Evolutionary conservation across 2,329 filamentous ascomycete genomes (phyloP), one percentile per base, ranked within the genome.

Genomic region (Penicillium sp.): DNA sequence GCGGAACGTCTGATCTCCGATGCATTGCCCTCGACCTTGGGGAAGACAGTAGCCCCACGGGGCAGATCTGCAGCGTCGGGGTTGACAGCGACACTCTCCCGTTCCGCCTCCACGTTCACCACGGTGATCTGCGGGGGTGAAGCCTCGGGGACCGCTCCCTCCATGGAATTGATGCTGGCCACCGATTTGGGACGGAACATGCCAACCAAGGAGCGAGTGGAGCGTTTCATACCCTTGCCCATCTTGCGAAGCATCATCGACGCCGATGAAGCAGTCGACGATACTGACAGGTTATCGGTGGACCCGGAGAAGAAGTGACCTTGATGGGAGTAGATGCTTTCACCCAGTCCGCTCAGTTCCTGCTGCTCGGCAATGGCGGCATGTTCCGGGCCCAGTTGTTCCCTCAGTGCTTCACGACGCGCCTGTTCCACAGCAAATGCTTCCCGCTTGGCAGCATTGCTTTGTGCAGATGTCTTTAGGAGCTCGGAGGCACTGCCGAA

Each of bases 221-320:
- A 88, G 76, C 94, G 95, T 83, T 96, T 97, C 86, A 97, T 89
- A n/a, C 93, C 92, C 63, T 92, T 91, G 55, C 94, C 94, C 94
- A 99, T 99, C 79, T 99, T 99, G 52, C 94, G 87, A 64, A 99
- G 73, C 78, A 80, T 80, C 50, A 80, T 75, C 15, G 77, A 80
- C 5, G 78, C 77, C 8, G 78, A 80, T 0, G 78, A 79, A 23
- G 77, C 77, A 6, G 78, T 79, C 1, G 78, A 79, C 2, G 76
- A 79, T 21, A 80, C 76, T 5, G 78, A 80, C 44, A 99, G 77
- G 65, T 97, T 97, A 75, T 99, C 94, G 0, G 91, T 97, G 5
- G 94, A 99, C 15, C 91, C 89, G 16, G 87, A 85, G 71, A 97
- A 97, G 62, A 93, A 84, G 62, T 89, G 88, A 57, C 89, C 89